A percentile compares a stretch with the other conserved stretches of the same genome.
phyloP scores from a whole-genome alignment of 139 green algal genomes.

The Closterium sp. region DNA sequence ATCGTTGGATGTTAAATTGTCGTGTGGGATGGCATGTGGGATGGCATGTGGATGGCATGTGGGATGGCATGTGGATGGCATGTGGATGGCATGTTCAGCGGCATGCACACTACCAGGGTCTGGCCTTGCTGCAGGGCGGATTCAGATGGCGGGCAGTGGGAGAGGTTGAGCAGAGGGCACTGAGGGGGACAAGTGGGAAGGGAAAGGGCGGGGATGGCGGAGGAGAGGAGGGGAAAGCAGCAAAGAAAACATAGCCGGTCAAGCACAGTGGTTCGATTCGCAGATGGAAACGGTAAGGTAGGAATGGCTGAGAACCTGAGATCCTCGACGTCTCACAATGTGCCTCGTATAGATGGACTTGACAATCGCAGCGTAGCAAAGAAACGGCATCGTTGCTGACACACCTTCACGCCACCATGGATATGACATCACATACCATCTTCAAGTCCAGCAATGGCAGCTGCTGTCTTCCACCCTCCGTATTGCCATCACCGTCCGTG shows the following conservation, averaged over 20 bases:
- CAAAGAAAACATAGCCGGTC: too few species aligned
- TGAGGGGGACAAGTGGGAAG: background rate
- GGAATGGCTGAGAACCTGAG: too few species aligned
- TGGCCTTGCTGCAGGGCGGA: conserved; percentile 20
- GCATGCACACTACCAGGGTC: conserved; percentile 8
- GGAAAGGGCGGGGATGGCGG: background rate
- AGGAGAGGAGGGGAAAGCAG: background rate
- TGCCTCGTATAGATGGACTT: too few species aligned
- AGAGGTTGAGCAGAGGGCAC: conserved; percentile 66
- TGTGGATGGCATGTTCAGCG: background rate
- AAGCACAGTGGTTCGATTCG: too few species aligned
- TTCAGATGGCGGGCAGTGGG: conserved; percentile 62
- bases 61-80: background rate
- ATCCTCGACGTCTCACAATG: too few species aligned
- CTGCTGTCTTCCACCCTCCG: background rate
- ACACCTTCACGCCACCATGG: too few species aligned
- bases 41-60: background rate
- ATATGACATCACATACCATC: background rate
- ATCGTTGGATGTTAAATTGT: too few species aligned
- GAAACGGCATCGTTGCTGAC: too few species aligned
- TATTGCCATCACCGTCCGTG: too few species aligned
- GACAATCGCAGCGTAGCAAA: too few species aligned
- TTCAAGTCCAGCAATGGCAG: background rate
- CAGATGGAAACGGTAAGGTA: too few species aligned
- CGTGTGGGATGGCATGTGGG: too few species aligned